A percentile compares a stretch with the other conserved stretches of the same genome.
Evolutionary conservation across 192 early-diverging fungal genomes (phyloP).

Genomic region (Podila minutissima): DNA sequence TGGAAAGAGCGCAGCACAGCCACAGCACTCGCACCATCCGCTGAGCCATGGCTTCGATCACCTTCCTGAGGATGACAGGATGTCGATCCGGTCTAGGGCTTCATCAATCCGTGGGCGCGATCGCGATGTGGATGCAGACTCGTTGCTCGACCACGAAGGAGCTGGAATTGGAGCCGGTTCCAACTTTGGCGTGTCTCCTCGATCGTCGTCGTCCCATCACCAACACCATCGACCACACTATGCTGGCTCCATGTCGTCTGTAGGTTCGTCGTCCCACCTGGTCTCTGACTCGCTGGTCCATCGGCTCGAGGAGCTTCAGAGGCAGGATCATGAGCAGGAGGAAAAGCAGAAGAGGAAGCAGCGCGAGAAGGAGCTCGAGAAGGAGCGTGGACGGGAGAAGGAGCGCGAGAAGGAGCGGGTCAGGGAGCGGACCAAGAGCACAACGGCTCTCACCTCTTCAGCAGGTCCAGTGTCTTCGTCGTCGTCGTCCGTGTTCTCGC

Average conservation of each 20-base stretch:
- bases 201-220: not conserved
- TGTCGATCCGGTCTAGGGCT: constrained; percentile 29
- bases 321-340: constrained; percentile 36
- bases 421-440: not conserved
- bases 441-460: not conserved
- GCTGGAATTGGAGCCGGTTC: not conserved
- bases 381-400: not conserved
- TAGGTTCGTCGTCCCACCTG: constrained; percentile 11
- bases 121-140: not conserved
- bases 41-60: not conserved
- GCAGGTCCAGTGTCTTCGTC: not conserved
- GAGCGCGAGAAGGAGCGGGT: not conserved
- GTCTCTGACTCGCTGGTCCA: constrained; percentile 43
- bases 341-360: constrained; percentile 22
- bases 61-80: constrained; percentile 20
- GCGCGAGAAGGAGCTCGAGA: constrained; percentile 16
- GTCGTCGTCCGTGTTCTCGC: not conserved
- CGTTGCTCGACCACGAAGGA: not conserved
- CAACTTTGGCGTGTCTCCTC: not conserved
- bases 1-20: not conserved
- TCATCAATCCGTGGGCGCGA: constrained; percentile 16
- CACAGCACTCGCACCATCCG: constrained; percentile 4
- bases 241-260: not conserved
- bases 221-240: not conserved
- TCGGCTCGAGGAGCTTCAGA: constrained; percentile 37